Conservation (phyloP, 176 grass and related monocot genomes). For the Bothriochloa decipiens region DNA sequence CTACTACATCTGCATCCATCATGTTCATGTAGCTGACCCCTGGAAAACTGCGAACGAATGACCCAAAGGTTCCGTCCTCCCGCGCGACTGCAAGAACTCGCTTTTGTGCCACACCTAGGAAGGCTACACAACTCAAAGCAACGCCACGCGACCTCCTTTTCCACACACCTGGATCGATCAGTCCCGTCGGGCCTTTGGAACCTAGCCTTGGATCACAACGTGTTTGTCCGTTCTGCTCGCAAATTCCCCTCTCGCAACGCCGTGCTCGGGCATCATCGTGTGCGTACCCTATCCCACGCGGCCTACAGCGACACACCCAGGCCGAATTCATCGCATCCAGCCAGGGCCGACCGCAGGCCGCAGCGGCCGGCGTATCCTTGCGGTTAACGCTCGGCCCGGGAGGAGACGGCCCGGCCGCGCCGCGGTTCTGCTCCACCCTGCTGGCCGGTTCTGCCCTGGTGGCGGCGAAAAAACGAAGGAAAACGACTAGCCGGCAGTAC, state of each 20-base stretch:
- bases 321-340: not conserved
- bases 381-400: too few species aligned
- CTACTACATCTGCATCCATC: too few species aligned
- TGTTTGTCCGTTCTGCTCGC: not conserved
- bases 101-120: not conserved
- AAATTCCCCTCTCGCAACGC: not conserved
- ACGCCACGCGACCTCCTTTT: too few species aligned
- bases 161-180: not conserved
- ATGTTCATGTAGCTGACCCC: too few species aligned
- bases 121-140: too few species aligned
- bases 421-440: not conserved
- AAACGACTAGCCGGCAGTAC: conserved; percentile 25
- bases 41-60: not conserved
- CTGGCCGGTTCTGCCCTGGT: not conserved
- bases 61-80: not conserved
- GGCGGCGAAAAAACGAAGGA: not conserved
- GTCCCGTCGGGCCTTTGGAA: conserved; percentile 14
- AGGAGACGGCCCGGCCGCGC: not conserved
- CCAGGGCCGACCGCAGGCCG: too few species aligned
- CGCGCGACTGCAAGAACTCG: not conserved
- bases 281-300: conserved; percentile 1
- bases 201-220: not conserved
- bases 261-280: not conserved
- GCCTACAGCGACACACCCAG: not conserved
- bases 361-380: not conserved